Evolutionary conservation across 495 filamentous ascomycete genomes (phyloP), one percentile per base, ranked within the genome.

Genomic region (Apiosordaria backusii): DNA sequence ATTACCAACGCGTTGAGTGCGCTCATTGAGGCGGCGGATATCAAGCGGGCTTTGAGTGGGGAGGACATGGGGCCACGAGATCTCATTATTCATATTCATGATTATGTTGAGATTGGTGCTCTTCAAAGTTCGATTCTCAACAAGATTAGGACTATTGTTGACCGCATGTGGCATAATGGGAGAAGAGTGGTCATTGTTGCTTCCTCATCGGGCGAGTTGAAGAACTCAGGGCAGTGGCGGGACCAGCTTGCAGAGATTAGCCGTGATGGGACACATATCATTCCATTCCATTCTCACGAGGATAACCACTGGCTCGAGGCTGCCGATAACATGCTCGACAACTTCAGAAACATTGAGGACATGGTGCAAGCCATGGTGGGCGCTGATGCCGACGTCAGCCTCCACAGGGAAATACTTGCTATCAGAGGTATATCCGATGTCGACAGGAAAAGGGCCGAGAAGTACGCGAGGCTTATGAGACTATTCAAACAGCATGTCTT

Each of bases 151-250:
- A 82, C 87, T 65, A 80, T 88, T n/a, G 87, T 96, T 26, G 84
- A 90, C 65, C 84, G 85, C 63, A 82, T 87, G 58, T 86, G 93
- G 78, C 81, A 79, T 52, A 80, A 83, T 35, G 92, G 92, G 13
- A 85, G 89, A 66, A 85, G 81, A 50, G 83, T 96, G 6, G 78
- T 95, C 59, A 76, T 97, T n/a, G 78, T 99, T 26, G 95, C 93
- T 0, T 83, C 86, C 18, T 84, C 86, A 4, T 78, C 80, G 15
- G 79, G n/a, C 52, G 52, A 75, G 58, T 74, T 76, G 16, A 63
- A 72, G 18, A 70, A 76, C 15, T 72, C 68, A 27, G 61, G 70
- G 4, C 73, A 71, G 40, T 66, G 73, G 65, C 75, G 76, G 52
- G 64, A 77, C 2, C 74, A 71, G 35, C 65, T 73, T 13, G 19